Evolutionary conservation across 495 filamentous ascomycete species (phyloP), one percentile per base, ranked within the genome.

Genomic region (Xylaria acuta): DNA sequence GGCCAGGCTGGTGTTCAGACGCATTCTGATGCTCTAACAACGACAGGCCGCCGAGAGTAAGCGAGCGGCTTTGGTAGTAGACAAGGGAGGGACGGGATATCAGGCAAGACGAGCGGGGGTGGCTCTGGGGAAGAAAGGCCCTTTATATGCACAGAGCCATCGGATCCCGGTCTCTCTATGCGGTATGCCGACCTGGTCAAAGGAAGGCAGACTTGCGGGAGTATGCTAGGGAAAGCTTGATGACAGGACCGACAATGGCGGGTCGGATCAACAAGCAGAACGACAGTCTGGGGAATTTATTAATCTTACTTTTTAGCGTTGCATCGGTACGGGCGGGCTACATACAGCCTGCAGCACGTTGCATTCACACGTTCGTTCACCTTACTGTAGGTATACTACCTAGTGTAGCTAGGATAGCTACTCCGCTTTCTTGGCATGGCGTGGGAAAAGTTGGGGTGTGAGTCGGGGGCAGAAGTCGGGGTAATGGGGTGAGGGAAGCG

Each of bases 381-480:
- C 41, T 22, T 14, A 20, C 3, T 3, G 43, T 40, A 67, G 7
- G 11, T 34, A 53, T 14, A 14, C n/a, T 14, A 38, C 30, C 30
- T 22, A n/a, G 9, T 25, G 20, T n/a, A n/a, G n/a, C n/a, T n/a
- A n/a, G n/a, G n/a, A n/a, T n/a, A 79, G 70, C 74, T 76, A 79
- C 75, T 79, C 77, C 77, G 77, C 77, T 73, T 79, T 77, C 77
- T 77, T 77, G 75, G 70, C 70, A 51, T 22, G 34, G 8, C 32
- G 18, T 60, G 34, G 58, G 68, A 70, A 74, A 77, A 75, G 75
- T 79, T 75, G 77, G 74, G 77, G 75, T 75, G 70, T 36, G 72
- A 67, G 73, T 75, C 72, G 72, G 76, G 75, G 75, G 75, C 36
- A 72, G 68, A 67, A 53, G 40, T 45, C 40, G 60, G 36, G 40